Percentiles rank a stretch among this genome's conserved stretches.
Evolutionary conservation across 1,284 basidiomycete species (phyloP).

Genomic region (Exobasidium cylindrosporum): DNA sequence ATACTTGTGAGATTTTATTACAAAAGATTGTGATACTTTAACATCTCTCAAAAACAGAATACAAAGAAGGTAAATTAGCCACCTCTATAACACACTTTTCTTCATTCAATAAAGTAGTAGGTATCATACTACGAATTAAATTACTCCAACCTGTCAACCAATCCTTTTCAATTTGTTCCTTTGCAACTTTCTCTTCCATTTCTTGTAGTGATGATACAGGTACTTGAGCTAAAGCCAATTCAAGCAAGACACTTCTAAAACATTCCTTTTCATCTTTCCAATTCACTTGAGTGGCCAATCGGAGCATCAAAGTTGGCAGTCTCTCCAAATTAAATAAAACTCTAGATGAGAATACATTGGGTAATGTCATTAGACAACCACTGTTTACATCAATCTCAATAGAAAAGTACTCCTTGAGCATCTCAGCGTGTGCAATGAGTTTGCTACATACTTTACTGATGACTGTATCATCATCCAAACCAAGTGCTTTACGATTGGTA

Average conservation of each 20-base stretch:
- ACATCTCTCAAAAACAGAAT: conserved; percentile 54
- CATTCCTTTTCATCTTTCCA: conserved; percentile 83
- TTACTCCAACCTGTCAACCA: neutral
- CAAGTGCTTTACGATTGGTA: conserved; percentile 51
- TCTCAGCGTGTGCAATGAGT: conserved; percentile 65
- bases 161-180: neutral
- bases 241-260: conserved; percentile 78
- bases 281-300: conserved; percentile 65
- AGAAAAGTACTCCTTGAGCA: conserved; percentile 91
- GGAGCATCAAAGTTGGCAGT: conserved; percentile 41
- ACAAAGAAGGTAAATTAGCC: conserved; percentile 47
- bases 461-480: conserved; percentile 60
- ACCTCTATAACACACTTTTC: conserved; percentile 31
- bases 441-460: conserved; percentile 61
- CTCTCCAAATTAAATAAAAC: conserved; percentile 73
- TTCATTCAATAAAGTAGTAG: conserved; percentile 16
- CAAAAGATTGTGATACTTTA: too few relatives aligned
- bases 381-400: conserved; percentile 54
- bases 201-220: conserved; percentile 55
- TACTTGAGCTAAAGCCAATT: conserved; percentile 63
- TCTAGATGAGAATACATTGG: conserved; percentile 61
- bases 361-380: neutral
- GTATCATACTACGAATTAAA: conserved; percentile 10
- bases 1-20: too few relatives aligned
- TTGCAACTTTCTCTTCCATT: neutral